phyloP scores from a whole-genome alignment of 352 stramenopile genomes.

The Plasmopara muralis region DNA sequence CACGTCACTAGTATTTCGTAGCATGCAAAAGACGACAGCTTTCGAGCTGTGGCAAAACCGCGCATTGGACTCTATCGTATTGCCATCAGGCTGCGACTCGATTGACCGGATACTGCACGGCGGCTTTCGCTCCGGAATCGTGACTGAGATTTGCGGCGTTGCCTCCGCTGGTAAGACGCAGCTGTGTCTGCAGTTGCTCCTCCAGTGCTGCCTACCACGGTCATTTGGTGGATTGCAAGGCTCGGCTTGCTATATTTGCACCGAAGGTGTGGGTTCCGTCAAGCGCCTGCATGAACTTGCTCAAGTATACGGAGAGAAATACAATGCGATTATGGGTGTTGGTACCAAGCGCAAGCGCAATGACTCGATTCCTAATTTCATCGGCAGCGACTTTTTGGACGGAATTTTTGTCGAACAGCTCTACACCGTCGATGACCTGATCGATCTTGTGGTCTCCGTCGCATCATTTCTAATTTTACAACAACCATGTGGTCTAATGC shows the following conservation, averaged over 20 bases:
- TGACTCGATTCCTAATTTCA: conserved; percentile 12
- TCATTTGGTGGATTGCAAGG: conserved; percentile 45
- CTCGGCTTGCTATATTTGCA: conserved; percentile 76
- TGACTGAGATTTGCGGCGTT: conserved; percentile 73
- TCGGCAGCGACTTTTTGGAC: conserved; percentile 48
- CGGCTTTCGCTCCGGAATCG: conserved; percentile 56
- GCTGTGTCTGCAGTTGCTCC: conserved; percentile 63
- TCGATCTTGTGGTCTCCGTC: conserved; percentile 47
- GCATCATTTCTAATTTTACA: not conserved
- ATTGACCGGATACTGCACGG: conserved; percentile 54
- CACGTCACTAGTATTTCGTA: conserved; percentile 2
- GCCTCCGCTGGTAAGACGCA: conserved; percentile 77
- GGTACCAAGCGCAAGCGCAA: conserved; percentile 43
- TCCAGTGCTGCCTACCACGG: conserved; percentile 52
- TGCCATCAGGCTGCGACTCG: conserved; percentile 48
- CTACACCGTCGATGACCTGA: conserved; percentile 57
- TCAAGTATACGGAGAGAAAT: conserved; percentile 39
- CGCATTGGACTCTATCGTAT: conserved; percentile 19
- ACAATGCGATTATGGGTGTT: conserved; percentile 22
- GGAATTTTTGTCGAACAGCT: conserved; percentile 75
- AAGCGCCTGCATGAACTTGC: conserved; percentile 69
- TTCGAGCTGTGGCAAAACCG: conserved; percentile 37
- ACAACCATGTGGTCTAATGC: conserved; percentile 5
- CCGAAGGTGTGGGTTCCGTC: conserved; percentile 61
- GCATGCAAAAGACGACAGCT: conserved; percentile 18